Evolutionary conservation across 768 basidiomycete species (phyloP), one percentile per base, ranked within the genome.

Genomic region (Podaxis sp.): DNA sequence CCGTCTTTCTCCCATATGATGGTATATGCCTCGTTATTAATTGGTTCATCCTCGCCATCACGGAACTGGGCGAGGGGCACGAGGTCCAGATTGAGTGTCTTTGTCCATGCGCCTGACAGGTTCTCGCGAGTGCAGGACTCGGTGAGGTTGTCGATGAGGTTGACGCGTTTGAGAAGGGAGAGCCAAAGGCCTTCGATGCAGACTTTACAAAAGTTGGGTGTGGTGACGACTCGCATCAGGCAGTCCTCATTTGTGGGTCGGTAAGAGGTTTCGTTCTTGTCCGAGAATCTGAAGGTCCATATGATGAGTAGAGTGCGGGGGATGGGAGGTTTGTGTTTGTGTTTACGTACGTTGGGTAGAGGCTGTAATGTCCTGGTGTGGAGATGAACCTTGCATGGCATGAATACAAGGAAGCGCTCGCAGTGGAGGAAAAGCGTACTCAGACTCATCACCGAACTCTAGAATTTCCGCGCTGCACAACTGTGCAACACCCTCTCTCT

Each of bases 211-310:
- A 93, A 89, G 69, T 88, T 83, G 59, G 89, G 86, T 0, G 82
- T 79, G 30, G 82, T 85, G 46, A 91, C 87, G 58, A 77, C 75
- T 46, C 92, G 89, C 92, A 93, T 93, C 52, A 93, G 84, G 70
- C 92, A 93, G 71, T 87, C 88, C 64, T 90, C 87, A 66, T 92
- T 90, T 2, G 91, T 93, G 3, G 92, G 92, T n/a, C 92, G 83
- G 73, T 89, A 93, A 2, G 83, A 82, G 0, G 88, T 92, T 57
- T 73, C 71, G 67, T 92, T 90, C 42, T 76, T 71, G 38, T 86
- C 79, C 0, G 87, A 89, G 69, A 82, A 92, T 19, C 89, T 90
- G 49, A 53, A 61, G 15, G 57, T n/a, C 19, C 19, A 46, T 46
- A 6, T 46, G 52, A 7, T 17, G 1, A 22, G 33, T 42, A 39